Percentiles rank a stretch among this genome's conserved stretches.
Evolutionary conservation across 2,329 filamentous ascomycete species (phyloP).

Genomic region (Talaromyces sp.): DNA sequence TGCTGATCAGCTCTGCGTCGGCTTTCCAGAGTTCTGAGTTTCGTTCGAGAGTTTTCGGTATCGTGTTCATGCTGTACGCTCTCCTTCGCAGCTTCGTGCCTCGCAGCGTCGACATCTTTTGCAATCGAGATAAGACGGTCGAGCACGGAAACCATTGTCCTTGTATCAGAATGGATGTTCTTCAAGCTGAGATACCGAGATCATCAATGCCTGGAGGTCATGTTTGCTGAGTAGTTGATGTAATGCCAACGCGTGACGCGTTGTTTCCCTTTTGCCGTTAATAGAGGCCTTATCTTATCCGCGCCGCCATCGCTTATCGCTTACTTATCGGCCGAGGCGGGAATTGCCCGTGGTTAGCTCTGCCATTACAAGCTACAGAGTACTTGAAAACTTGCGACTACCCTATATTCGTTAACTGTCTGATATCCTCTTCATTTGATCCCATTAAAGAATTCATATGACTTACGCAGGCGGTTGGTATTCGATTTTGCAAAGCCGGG

Average conservation of each 20-base stretch:
- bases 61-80: not conserved
- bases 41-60: not conserved
- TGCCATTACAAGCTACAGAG: not conserved
- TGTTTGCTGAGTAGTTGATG: not conserved
- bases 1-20: not conserved
- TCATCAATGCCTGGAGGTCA: not conserved
- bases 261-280: not conserved
- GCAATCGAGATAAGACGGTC: not conserved
- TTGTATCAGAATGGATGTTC: no score
- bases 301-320: conserved; percentile 7
- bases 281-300: conserved; percentile 18
- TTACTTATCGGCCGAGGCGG: not conserved
- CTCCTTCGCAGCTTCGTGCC: not conserved
- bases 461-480: not conserved
- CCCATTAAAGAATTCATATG: not conserved
- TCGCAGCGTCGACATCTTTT: not conserved
- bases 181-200: not conserved
- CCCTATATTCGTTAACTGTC: not conserved
- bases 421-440: not conserved
- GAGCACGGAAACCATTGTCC: not conserved
- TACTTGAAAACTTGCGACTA: not conserved
- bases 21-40: not conserved
- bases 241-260: conserved; percentile 15
- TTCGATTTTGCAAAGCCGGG: not conserved
- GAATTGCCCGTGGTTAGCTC: not conserved